Evolutionary conservation across 208 protist species (phyloP).

Genomic region (Leishmania aethiopica): DNA sequence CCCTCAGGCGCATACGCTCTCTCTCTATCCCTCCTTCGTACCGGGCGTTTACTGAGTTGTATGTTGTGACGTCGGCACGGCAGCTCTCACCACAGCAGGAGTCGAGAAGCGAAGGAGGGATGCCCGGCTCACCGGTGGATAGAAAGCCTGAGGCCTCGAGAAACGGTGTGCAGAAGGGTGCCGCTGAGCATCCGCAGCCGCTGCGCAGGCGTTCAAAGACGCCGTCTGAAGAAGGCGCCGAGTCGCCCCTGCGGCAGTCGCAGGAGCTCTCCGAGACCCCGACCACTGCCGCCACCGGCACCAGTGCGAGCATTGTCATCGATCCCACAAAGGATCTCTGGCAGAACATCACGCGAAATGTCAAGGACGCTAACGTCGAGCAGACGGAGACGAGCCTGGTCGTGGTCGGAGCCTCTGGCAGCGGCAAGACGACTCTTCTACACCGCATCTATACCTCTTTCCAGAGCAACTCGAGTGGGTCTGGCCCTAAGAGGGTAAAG

Average conservation of each 20-base stretch:
- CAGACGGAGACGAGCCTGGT: conserved; percentile 72
- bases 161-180: neutral
- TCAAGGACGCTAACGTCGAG: conserved; percentile 63
- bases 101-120: neutral
- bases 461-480: conserved; percentile 33
- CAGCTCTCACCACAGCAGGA: neutral
- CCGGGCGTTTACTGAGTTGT: neutral
- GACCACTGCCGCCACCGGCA: conserved; percentile 9
- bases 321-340: conserved; percentile 88
- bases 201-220: neutral
- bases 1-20: neutral
- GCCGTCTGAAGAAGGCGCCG: neutral
- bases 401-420: conserved; percentile 65
- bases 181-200: neutral
- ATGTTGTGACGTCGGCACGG: neutral
- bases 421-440: conserved; percentile 87
- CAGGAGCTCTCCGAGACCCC: conserved; percentile 11
- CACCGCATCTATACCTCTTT: conserved; percentile 70
- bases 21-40: neutral
- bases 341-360: conserved; percentile 87
- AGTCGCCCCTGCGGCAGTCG: neutral
- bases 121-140: neutral
- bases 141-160: neutral
- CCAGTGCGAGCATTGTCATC: conserved; percentile 47
- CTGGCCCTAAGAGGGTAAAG: conserved; percentile 58